phyloP scores from a whole-genome alignment of 2,329 filamentous ascomycete species.

The Chaetomiaceae sp. region DNA sequence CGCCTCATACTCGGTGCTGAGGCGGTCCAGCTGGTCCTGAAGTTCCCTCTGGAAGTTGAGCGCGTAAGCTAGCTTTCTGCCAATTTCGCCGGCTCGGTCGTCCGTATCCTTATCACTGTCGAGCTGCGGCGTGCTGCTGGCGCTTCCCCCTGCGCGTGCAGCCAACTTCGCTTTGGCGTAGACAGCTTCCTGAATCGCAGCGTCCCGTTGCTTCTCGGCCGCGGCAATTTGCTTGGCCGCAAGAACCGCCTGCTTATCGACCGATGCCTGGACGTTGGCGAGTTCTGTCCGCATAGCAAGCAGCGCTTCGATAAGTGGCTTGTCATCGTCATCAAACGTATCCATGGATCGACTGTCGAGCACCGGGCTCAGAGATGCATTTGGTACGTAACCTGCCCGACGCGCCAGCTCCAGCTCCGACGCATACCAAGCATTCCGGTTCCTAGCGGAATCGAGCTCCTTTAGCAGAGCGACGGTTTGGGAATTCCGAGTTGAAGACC shows the following conservation, averaged over 20 bases:
- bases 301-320: slow-evolving; percentile 85
- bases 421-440: slow-evolving; percentile 92
- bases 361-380: slow-evolving; percentile 62
- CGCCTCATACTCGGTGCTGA: slow-evolving; percentile 67
- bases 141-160: slow-evolving; percentile 64
- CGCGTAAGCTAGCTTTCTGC: slow-evolving; percentile 75
- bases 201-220: slow-evolving; percentile 89
- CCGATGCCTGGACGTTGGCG: slow-evolving; percentile 80
- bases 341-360: slow-evolving; percentile 74
- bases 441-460: slow-evolving; percentile 80
- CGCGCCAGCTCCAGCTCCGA: slow-evolving; percentile 89
- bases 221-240: slow-evolving; percentile 89
- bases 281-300: slow-evolving; percentile 87
- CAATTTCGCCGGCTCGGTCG: slow-evolving; percentile 69
- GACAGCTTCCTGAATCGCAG: slow-evolving; percentile 88
- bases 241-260: slow-evolving; percentile 80
- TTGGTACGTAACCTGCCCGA: slow-evolving; percentile 81
- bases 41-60: slow-evolving; percentile 75
- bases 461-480: slow-evolving; percentile 73
- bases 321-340: slow-evolving; percentile 85
- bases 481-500: slow-evolving; percentile 57
- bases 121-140: slow-evolving; percentile 55
- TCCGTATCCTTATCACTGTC: slow-evolving; percentile 58
- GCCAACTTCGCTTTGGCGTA: slow-evolving; percentile 93
- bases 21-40: slow-evolving; percentile 67